Evolutionary conservation across 345 rosid species (phyloP).

Genomic region (Bruguiera parviflora): DNA sequence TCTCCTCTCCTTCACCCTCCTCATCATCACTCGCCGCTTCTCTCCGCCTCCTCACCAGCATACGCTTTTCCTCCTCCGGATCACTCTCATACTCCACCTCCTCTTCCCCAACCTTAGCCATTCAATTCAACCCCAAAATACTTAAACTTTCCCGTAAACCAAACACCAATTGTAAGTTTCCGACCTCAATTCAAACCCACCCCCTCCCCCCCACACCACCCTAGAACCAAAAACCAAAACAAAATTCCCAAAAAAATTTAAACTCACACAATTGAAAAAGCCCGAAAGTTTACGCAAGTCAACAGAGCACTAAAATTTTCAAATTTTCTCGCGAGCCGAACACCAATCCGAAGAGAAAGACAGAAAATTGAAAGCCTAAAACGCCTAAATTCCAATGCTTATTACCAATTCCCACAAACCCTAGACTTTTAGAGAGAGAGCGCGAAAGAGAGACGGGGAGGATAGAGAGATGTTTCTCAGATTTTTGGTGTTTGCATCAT

Average conservation of each 20-base stretch:
- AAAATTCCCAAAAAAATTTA: neutral
- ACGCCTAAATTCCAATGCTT: neutral
- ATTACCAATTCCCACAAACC: constrained; percentile 10
- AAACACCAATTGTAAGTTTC: neutral
- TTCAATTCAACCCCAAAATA: constrained; percentile 17
- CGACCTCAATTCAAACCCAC: neutral
- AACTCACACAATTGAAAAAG: neutral
- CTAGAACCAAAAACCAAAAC: neutral
- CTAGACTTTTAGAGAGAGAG: constrained; percentile 12
- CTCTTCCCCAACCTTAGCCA: constrained; percentile 49
- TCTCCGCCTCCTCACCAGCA: constrained; percentile 64
- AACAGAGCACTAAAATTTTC: too few relatives aligned
- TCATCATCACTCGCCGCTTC: constrained; percentile 92
- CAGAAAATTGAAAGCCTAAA: constrained; percentile 5
- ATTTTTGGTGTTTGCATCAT: neutral
- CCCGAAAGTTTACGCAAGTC: too few relatives aligned
- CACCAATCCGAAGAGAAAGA: neutral
- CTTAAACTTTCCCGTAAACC: neutral
- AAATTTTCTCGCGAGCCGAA: neutral
- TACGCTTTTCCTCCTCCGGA: constrained; percentile 73
- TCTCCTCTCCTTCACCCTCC: constrained; percentile 40
- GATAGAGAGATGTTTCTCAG: neutral
- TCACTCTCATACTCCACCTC: constrained; percentile 81
- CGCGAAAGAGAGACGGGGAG: neutral
- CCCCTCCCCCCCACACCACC: neutral